phyloP scores from a whole-genome alignment of 306 rosid species.

The Cicer chorassanicum region DNA sequence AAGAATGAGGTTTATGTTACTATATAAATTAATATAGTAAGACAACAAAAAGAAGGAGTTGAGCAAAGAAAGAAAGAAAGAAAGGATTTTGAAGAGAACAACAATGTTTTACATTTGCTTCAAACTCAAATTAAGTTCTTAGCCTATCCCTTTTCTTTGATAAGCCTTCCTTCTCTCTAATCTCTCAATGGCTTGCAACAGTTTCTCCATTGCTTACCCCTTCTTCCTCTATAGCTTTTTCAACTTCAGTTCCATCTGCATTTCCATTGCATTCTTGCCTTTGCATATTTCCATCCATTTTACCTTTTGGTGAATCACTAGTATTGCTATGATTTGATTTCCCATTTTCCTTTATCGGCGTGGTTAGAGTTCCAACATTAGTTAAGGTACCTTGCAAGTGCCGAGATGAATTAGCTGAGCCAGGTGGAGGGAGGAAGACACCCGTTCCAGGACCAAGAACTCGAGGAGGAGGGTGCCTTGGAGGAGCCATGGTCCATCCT shows the following conservation, averaged over 20 bases:
- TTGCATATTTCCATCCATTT: slow-evolving; percentile 41
- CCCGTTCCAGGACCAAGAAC: slow-evolving; percentile 84
- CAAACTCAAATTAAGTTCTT: slow-evolving; percentile 60
- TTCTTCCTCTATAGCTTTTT: slow-evolving; percentile 47
- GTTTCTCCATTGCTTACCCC: slow-evolving; percentile 50
- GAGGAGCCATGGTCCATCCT: slow-evolving; percentile 76
- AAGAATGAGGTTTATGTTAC: slow-evolving; percentile 55
- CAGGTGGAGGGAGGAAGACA: slow-evolving; percentile 95
- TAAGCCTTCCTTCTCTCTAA: slow-evolving; percentile 32
- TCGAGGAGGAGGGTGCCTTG: slow-evolving; percentile 82
- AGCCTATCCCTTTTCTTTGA: slow-evolving; percentile 51
- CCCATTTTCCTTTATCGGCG: slow-evolving; percentile 62
- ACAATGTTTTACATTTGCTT: slow-evolving; percentile 74
- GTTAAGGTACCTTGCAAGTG: slow-evolving; percentile 47
- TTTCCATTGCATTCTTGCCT: slow-evolving; percentile 72
- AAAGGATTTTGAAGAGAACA: slow-evolving; percentile 59
- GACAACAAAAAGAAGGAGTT: slow-evolving; percentile 50
- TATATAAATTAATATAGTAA: slow-evolving; percentile 49
- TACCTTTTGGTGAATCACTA: slow-evolving; percentile 53
- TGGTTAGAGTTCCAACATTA: slow-evolving; percentile 53
- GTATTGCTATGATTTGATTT: slow-evolving; percentile 48
- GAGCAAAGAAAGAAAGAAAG: slow-evolving; percentile 49
- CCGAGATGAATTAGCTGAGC: slow-evolving; percentile 67
- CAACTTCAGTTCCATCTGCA: slow-evolving; percentile 52
- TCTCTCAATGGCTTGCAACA: slow-evolving; percentile 48